Evolutionary conservation across 1,284 basidiomycete genomes (phyloP).

Genomic region (Rhodotorula sp.): DNA sequence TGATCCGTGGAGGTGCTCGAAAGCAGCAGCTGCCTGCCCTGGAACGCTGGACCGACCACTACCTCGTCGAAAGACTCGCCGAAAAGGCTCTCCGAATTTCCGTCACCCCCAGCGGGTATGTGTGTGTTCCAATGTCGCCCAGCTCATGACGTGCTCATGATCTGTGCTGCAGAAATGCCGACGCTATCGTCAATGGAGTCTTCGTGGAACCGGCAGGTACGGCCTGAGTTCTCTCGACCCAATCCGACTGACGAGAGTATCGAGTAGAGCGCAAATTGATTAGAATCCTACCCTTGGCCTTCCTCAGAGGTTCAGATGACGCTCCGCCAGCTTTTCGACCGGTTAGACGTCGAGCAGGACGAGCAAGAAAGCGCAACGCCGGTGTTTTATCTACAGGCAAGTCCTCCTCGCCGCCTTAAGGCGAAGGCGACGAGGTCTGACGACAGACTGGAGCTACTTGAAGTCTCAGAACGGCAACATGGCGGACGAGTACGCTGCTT

Average conservation of each 20-base stretch:
- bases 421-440: no score
- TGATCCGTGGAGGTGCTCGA: slow-evolving; percentile 50
- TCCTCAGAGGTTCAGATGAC: slow-evolving; percentile 32
- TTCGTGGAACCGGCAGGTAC: slow-evolving; percentile 67
- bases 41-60: slow-evolving; percentile 62
- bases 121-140: not conserved
- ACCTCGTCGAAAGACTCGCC: slow-evolving; percentile 60
- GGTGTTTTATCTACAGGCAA: slow-evolving; percentile 67
- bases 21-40: slow-evolving; percentile 41
- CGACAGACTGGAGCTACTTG: not conserved
- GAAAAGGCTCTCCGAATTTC: slow-evolving; percentile 65
- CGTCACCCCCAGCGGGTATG: slow-evolving; percentile 76
- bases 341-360: slow-evolving; percentile 3
- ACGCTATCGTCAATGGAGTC: slow-evolving; percentile 69
- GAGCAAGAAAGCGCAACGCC: not conserved
- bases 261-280: not conserved
- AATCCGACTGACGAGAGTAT: no score
- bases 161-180: slow-evolving; percentile 61
- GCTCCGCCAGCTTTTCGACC: slow-evolving; percentile 21
- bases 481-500: slow-evolving; percentile 49
- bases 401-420: not conserved
- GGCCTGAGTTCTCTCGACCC: no score
- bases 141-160: not conserved
- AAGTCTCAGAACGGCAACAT: slow-evolving; percentile 83
- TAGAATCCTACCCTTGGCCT: no score